phyloP scores from a whole-genome alignment of 345 rosid genomes.

The Combretum micranthum region DNA sequence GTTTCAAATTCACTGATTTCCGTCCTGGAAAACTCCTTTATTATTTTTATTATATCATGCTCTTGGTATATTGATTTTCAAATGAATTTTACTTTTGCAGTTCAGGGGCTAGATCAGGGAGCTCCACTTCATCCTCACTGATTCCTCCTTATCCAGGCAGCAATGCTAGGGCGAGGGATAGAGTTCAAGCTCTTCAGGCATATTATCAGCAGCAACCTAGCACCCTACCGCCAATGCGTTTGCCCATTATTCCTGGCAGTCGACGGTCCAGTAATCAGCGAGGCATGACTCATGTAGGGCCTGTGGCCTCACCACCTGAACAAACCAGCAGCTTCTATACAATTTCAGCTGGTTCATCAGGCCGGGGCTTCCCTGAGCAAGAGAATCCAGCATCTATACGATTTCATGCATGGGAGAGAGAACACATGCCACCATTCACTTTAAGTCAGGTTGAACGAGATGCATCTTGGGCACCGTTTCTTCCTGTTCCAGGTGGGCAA shows the following conservation, averaged over 20 bases:
- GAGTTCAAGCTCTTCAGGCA: slow-evolving; percentile 92
- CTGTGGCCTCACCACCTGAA: slow-evolving; percentile 59
- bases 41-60: too few species aligned
- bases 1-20: too few species aligned
- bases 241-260: slow-evolving; percentile 41
- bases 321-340: slow-evolving; percentile 64
- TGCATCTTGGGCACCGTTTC: slow-evolving; percentile 49
- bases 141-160: slow-evolving; percentile 86
- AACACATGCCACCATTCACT: slow-evolving; percentile 47
- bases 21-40: too few species aligned
- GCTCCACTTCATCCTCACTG: slow-evolving; percentile 56
- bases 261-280: slow-evolving; percentile 51
- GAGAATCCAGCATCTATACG: slow-evolving; percentile 31
- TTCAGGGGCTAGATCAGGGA: slow-evolving; percentile 60
- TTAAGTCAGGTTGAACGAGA: slow-evolving; percentile 63
- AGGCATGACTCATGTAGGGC: slow-evolving; percentile 46
- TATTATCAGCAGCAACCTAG: slow-evolving; percentile 75
- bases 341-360: slow-evolving; percentile 43
- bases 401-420: slow-evolving; percentile 72
- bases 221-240: slow-evolving; percentile 39
- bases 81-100: slow-evolving; percentile 22
- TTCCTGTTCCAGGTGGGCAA: slow-evolving; percentile 32
- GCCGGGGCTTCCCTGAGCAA: slow-evolving; percentile 44
- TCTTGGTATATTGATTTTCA: background rate
- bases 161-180: slow-evolving; percentile 73